Evolutionary conservation across 108 stramenopile genomes (phyloP).

Genomic region (Seminavis robusta): DNA sequence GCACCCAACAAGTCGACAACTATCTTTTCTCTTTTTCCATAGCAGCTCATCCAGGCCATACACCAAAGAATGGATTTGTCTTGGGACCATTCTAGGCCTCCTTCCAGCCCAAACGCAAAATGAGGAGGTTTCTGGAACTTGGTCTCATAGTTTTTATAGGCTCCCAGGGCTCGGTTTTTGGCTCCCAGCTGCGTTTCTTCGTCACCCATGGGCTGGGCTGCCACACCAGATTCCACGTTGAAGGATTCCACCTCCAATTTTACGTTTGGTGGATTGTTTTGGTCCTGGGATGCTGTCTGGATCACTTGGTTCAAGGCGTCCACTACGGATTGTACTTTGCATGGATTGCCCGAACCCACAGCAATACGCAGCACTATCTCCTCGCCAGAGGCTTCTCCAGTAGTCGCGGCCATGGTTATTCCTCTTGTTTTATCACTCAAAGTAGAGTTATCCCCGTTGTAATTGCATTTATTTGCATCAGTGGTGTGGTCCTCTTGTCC

Average conservation of each 20-base stretch:
- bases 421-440: too few relatives aligned
- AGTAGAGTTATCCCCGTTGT: too few relatives aligned
- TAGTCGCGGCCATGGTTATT: too few relatives aligned
- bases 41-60: constrained; percentile 93
- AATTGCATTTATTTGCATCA: too few relatives aligned
- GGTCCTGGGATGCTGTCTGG: background rate
- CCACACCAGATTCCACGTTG: constrained; percentile 61
- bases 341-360: constrained; percentile 81
- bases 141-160: constrained; percentile 41
- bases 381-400: too few relatives aligned
- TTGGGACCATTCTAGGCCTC: constrained; percentile 73
- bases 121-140: constrained; percentile 32
- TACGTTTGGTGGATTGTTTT: background rate
- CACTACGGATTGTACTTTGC: constrained; percentile 74
- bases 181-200: constrained; percentile 80
- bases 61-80: constrained; percentile 54
- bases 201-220: constrained; percentile 91
- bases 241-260: constrained; percentile 44
- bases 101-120: constrained; percentile 88
- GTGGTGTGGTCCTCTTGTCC: too few relatives aligned
- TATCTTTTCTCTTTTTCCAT: constrained; percentile 38
- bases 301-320: constrained; percentile 45
- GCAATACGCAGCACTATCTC: constrained; percentile 67
- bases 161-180: constrained; percentile 70
- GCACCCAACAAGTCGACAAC: constrained; percentile 22